phyloP scores from a whole-genome alignment of 108 stramenopile species.

The Cyclotella choctawhatcheeana region DNA sequence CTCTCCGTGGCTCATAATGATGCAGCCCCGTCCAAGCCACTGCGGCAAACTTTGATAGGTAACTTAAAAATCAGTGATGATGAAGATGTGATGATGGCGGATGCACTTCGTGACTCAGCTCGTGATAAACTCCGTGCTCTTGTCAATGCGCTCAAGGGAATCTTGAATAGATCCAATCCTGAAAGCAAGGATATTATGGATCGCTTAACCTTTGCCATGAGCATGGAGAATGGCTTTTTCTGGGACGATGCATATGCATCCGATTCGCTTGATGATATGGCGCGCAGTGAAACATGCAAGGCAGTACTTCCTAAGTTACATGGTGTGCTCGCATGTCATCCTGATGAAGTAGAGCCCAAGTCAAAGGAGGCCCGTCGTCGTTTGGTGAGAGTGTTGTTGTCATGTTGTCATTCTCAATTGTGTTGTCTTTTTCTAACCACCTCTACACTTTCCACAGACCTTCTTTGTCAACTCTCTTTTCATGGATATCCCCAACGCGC shows the following conservation, averaged over 20 bases:
- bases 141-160: conserved; percentile 73
- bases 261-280: conserved; percentile 81
- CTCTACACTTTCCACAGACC: conserved; percentile 38
- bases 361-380: conserved; percentile 94
- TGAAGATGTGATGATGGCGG: conserved; percentile 66
- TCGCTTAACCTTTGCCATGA: conserved; percentile 86
- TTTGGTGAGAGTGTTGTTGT: conserved; percentile 35
- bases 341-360: conserved; percentile 95
- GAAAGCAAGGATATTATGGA: conserved; percentile 82
- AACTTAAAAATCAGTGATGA: conserved; percentile 9
- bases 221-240: conserved; percentile 95
- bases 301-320: conserved; percentile 87
- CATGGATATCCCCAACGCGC: conserved; percentile 98
- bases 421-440: background rate
- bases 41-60: background rate
- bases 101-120: conserved; percentile 91
- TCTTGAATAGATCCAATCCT: conserved; percentile 64
- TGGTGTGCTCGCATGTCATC: conserved; percentile 91
- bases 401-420: background rate
- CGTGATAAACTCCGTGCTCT: conserved; percentile 88
- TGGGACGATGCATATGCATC: conserved; percentile 97
- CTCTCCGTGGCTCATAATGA: conserved; percentile 50
- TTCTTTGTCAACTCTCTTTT: conserved; percentile 98
- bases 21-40: conserved; percentile 24
- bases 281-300: conserved; percentile 76